Evolutionary conservation across 2,329 filamentous ascomycete species (phyloP).

Genomic region (Fusarium globosum): DNA sequence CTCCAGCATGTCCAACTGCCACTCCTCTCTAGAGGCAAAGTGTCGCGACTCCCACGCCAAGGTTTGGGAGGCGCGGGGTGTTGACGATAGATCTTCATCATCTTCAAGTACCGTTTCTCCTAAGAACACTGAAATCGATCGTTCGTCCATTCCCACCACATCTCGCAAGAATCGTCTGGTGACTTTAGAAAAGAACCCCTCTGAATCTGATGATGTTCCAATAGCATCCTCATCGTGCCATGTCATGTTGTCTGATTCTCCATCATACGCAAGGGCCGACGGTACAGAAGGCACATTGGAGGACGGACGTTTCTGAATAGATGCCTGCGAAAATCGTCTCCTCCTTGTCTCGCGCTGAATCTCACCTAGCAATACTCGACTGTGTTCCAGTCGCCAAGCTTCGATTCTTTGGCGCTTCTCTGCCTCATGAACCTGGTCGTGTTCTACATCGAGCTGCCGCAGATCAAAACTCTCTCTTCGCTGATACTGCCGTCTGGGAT

Average conservation of each 20-base stretch:
- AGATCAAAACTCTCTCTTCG: constrained; percentile 65
- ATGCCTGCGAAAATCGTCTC: constrained; percentile 71
- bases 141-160: constrained; percentile 90
- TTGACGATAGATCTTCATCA: constrained; percentile 59
- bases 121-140: constrained; percentile 84
- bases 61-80: constrained; percentile 57
- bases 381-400: constrained; percentile 92
- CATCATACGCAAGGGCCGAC: constrained; percentile 45
- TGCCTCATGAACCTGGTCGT: constrained; percentile 68
- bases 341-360: constrained; percentile 86
- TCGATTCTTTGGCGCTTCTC: constrained; percentile 89
- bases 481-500: constrained; percentile 73
- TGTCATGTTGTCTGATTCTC: constrained; percentile 56
- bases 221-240: constrained; percentile 65
- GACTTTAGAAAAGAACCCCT: constrained; percentile 82
- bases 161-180: constrained; percentile 89
- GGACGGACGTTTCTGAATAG: constrained; percentile 47
- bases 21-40: constrained; percentile 58
- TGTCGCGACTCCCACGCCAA: constrained; percentile 45
- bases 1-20: constrained; percentile 84
- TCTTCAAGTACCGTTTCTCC: constrained; percentile 77
- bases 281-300: constrained; percentile 44
- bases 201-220: constrained; percentile 61
- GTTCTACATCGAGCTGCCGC: constrained; percentile 62
- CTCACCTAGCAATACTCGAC: constrained; percentile 83